phyloP scores from a whole-genome alignment of 306 rosid genomes.

The Leucaena leucocephala region DNA sequence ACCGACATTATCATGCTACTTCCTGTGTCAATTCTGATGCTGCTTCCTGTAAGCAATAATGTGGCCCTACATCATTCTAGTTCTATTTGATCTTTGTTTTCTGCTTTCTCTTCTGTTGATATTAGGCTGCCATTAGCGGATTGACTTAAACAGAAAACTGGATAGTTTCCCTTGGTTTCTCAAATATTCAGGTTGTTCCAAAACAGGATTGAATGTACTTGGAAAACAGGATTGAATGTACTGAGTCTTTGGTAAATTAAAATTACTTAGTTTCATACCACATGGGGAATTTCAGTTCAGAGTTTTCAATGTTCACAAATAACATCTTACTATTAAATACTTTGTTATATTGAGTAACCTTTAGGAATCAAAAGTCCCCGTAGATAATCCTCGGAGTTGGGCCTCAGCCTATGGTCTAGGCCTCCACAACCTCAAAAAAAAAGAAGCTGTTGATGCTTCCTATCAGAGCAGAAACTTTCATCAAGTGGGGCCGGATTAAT shows the following conservation, averaged over 20 bases:
- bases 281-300: neutral
- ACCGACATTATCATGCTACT: constrained; percentile 55
- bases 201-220: neutral
- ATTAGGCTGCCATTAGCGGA: neutral
- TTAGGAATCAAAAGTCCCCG: neutral
- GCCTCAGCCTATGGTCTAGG: neutral
- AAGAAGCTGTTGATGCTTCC: neutral
- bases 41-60: constrained; percentile 60
- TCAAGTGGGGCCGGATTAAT: too few species aligned
- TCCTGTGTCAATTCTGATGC: constrained; percentile 69
- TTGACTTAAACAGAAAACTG: neutral
- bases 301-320: neutral
- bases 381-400: neutral
- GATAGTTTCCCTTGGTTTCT: neutral
- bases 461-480: neutral
- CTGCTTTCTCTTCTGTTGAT: constrained; percentile 1
- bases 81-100: constrained; percentile 17
- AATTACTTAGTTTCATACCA: neutral
- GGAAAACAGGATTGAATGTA: too few species aligned
- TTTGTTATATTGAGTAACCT: neutral
- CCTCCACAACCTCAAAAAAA: neutral
- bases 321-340: too few species aligned
- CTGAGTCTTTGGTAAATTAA: neutral
- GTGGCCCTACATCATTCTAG: neutral
- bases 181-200: neutral